Base-by-base conservation (phyloP, 1,284 basidiomycete species). In the Omphalotus olearius region DNA sequence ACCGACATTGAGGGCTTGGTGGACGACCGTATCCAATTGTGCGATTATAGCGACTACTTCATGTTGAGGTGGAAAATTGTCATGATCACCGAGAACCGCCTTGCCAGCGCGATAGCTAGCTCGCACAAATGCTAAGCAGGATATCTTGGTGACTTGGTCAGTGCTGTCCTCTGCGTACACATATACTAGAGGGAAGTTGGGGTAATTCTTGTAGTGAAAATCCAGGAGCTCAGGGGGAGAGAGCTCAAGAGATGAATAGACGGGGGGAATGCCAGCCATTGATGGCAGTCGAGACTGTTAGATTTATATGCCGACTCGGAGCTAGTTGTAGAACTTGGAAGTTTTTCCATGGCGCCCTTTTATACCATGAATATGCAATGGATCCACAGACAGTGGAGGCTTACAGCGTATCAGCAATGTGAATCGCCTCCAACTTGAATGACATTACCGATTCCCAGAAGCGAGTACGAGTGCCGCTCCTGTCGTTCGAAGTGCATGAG, bases 21-120 rank as follows among this genome's bases (percentile, higher is more conserved):
- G 43, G 35, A 42, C 41, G 10, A 43, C 18, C 9, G 40, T 43
- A 40, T 50, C 48, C 16, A 50, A 6, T 3, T 20, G 30, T 23
- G 40, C 48, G n/a, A 50, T 38, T 9, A 50, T 16, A 30, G 28
- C 40, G 14, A 50, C 40, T 13, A 50, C 41, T 7, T 36, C 48
- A 26, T n/a, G 25, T 36, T 37, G 28, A 7, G 33, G 18, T 6
- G n/a, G 14, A 6, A 13, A 6, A 39, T 13, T 39, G n/a, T n/a
- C n/a, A n/a, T 6, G 14, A 13, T 39, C 13, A 4, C 37, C n/a
- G 10, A 28, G 26, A 10, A 28, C 26, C 10, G 26, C 26, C 10
- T 28, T 28, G 4, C 26, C 25, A 11, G 35, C 47, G 20, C 47
- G 47, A 35, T 33, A 28, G 38, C 16, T 42, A 11, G 47, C 47